Evolutionary conservation across 139 green algal species (phyloP).

Genomic region (Spirogloea muscicola): DNA sequence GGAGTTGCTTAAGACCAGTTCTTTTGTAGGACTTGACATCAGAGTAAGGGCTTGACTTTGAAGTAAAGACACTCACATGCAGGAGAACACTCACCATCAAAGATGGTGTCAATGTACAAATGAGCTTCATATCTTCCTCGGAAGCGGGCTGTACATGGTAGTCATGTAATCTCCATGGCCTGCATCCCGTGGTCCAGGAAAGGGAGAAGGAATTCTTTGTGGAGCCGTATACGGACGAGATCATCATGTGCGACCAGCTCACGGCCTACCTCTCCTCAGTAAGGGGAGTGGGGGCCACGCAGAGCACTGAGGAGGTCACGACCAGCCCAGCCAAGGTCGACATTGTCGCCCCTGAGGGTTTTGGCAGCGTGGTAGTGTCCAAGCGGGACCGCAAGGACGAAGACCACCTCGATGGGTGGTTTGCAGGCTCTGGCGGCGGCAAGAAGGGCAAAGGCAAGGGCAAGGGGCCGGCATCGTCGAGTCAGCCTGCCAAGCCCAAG

Average conservation of each 20-base stretch:
- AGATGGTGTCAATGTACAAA: too few relatives aligned
- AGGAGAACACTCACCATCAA: too few relatives aligned
- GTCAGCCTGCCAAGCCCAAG: background rate
- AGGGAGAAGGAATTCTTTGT: slow-evolving; percentile 46
- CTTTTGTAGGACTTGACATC: too few relatives aligned
- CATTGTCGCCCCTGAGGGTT: slow-evolving; percentile 17
- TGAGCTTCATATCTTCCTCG: too few relatives aligned
- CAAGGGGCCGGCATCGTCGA: background rate
- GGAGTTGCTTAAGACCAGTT: too few relatives aligned
- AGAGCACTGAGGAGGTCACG: background rate
- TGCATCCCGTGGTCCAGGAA: too few relatives aligned
- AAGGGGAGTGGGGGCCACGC: background rate
- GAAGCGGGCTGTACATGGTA: too few relatives aligned
- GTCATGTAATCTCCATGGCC: too few relatives aligned
- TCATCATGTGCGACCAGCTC: slow-evolving; percentile 49
- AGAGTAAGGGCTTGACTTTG: too few relatives aligned
- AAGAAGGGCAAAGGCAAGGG: slow-evolving; percentile 43
- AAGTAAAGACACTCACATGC: too few relatives aligned
- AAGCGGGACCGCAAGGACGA: slow-evolving; percentile 38
- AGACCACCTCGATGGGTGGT: slow-evolving; percentile 40
- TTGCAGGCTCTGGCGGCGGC: background rate
- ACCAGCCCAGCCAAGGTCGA: background rate
- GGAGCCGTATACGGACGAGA: slow-evolving; percentile 58
- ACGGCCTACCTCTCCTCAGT: slow-evolving; percentile 42
- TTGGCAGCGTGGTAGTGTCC: slow-evolving; percentile 18